Conservation (phyloP, 371 early-diverging fungal species). For the Mucor sp. region DNA sequence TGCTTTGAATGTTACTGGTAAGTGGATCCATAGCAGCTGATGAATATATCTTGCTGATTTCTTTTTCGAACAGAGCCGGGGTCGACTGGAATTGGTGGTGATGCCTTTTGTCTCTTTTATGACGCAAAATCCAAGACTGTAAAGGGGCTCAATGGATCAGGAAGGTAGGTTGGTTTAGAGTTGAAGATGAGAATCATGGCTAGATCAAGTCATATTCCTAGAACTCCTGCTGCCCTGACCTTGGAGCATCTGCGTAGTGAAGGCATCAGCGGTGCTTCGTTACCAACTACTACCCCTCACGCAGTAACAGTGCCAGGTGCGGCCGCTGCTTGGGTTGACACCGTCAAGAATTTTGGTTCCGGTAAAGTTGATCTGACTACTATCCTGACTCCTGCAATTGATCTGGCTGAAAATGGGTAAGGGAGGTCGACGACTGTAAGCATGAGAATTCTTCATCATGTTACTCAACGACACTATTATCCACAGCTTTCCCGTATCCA, state of each 20-base stretch:
- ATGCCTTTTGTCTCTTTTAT: conserved; percentile 86
- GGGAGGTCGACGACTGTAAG: too few species aligned
- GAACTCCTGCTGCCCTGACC: conserved; percentile 66
- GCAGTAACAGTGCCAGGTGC: conserved; percentile 88
- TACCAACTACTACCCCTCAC: conserved; percentile 57
- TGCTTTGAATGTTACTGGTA: conserved; percentile 67
- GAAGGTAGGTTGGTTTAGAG: conserved; percentile 45
- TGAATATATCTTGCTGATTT: not conserved
- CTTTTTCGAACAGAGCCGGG: conserved; percentile 62
- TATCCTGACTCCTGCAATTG: conserved; percentile 72
- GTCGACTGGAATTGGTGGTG: conserved; percentile 93
- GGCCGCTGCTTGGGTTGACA: conserved; percentile 77
- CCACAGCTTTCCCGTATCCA: conserved; percentile 46
- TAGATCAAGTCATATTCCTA: conserved; percentile 3
- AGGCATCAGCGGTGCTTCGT: conserved; percentile 30
- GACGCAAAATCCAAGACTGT: conserved; percentile 63
- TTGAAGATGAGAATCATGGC: not conserved
- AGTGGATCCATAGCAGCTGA: not conserved
- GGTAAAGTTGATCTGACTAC: conserved; percentile 60
- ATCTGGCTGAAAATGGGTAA: conserved; percentile 74
- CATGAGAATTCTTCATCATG: not conserved
- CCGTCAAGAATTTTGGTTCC: conserved; percentile 73
- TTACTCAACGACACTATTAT: not conserved
- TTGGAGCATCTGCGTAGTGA: conserved; percentile 41
- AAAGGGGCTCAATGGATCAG: conserved; percentile 74